Evolutionary conservation across 2,329 filamentous ascomycete genomes (phyloP).

Genomic region (Colletotrichum horii): DNA sequence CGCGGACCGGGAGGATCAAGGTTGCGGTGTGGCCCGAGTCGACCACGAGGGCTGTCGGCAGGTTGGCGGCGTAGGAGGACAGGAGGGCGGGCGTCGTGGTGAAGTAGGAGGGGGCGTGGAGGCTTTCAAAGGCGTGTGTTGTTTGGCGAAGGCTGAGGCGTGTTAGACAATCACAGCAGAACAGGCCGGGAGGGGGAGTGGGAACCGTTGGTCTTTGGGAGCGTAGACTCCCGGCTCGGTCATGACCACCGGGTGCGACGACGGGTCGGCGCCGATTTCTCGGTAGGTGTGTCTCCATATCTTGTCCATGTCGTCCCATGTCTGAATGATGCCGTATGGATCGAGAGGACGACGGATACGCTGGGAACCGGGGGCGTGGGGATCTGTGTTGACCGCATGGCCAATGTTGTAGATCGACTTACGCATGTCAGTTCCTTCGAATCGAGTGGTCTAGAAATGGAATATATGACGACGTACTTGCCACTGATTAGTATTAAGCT

Average conservation of each 20-base stretch:
- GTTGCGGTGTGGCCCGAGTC: neutral
- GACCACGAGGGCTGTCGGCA: neutral
- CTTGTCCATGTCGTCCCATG: neutral
- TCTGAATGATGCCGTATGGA: neutral
- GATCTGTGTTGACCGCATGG: neutral
- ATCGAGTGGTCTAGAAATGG: rapidly evolving
- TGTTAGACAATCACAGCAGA: neutral
- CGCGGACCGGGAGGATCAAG: neutral
- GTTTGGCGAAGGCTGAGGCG: neutral
- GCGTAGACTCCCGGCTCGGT: neutral
- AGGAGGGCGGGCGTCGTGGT: neutral
- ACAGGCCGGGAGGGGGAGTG: neutral
- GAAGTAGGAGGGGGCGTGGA: neutral
- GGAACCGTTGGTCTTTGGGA: neutral
- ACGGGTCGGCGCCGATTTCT: neutral
- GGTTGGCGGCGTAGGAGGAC: neutral
- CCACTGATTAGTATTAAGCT: neutral
- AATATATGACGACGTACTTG: neutral
- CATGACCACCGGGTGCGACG: neutral
- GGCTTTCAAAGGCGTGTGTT: neutral
- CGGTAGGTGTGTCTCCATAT: neutral
- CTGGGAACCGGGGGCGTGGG: neutral
- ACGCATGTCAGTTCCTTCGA: neutral
- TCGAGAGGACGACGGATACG: neutral
- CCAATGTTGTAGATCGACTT: neutral